Evolutionary conservation across 768 basidiomycete genomes (phyloP).

Genomic region (Clathrus columnatus): DNA sequence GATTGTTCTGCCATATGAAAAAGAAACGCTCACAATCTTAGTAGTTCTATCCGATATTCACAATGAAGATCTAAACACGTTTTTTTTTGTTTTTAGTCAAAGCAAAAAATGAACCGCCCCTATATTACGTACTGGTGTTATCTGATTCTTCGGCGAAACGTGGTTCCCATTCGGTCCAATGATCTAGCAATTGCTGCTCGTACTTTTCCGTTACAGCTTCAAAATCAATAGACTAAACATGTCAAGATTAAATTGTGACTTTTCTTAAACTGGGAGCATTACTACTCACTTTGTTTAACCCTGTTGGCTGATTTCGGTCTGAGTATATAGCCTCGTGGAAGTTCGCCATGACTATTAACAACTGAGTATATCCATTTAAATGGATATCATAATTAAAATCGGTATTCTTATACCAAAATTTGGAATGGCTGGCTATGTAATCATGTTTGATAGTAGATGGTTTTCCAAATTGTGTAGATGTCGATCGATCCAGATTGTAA

Average conservation of each 20-base stretch:
- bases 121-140: background rate
- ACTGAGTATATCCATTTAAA: background rate
- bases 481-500: constrained; percentile 85
- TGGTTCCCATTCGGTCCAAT: constrained; percentile 9
- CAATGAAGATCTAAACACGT: constrained; percentile 1
- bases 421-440: constrained; percentile 47
- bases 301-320: constrained; percentile 63
- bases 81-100: background rate
- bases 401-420: constrained; percentile 22
- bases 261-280: no score
- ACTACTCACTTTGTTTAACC: constrained; percentile 43
- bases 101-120: background rate
- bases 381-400: constrained; percentile 15
- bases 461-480: constrained; percentile 84
- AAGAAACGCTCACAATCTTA: constrained; percentile 4
- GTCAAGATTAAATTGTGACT: background rate
- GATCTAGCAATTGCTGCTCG: constrained; percentile 7
- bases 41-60: constrained; percentile 5
- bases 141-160: constrained; percentile 1
- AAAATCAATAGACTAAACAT: constrained; percentile 1
- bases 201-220: constrained; percentile 7
- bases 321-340: constrained; percentile 37
- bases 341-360: background rate
- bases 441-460: constrained; percentile 66
- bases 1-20: no score